Evolutionary conservation across 2,329 filamentous ascomycete species (phyloP), one percentile per base, ranked within the genome.

Genomic region (Dendrostoma leiphaemia): DNA sequence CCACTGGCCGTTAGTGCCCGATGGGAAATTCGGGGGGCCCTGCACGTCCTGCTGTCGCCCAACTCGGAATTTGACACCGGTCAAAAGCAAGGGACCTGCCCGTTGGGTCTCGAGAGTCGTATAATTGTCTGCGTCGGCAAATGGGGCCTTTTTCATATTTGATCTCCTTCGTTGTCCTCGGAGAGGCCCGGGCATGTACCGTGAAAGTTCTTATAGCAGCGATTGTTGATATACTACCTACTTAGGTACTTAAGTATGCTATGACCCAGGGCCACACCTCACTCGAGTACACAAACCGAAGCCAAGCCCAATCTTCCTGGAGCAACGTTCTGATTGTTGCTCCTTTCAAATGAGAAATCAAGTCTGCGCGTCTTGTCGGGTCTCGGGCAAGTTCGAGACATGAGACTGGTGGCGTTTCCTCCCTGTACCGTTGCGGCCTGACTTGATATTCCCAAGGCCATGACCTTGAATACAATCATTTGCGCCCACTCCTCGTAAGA

Each of bases 1-100:
- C 55, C 55, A 58, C 55, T 40, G 26, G 37, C 26, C 52, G 21
- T 55, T 54, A 51, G 50, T 58, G 55, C 55, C 55, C 55, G 55
- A 58, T 58, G 55, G 48, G 52, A 58, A 55, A 51, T 54, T 57
- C 55, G 55, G 45, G 43, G 48, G 47, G 43, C 38, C 55, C 53
- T 41, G 44, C 38, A 45, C 35, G 9, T 46, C 44, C 44, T 46
- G 29, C 19, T 17, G 44, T n/a, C 40, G 47, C 55, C 55, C 47
- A 54, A 48, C 43, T 57, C 41, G 55, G 55, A 51, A 38, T 50
- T 23, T 46, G 55, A 44, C 47, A 51, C 55, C 55, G 51, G 48
- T 26, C 35, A 12, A 13, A 34, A 45, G 40, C 51, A 53, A 54
- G 55, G 55, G 32, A 41, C 51, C 26, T 47, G 37, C 43, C 55